Conservation (phyloP, 345 rosid genomes). For the Linum lewisii region DNA sequence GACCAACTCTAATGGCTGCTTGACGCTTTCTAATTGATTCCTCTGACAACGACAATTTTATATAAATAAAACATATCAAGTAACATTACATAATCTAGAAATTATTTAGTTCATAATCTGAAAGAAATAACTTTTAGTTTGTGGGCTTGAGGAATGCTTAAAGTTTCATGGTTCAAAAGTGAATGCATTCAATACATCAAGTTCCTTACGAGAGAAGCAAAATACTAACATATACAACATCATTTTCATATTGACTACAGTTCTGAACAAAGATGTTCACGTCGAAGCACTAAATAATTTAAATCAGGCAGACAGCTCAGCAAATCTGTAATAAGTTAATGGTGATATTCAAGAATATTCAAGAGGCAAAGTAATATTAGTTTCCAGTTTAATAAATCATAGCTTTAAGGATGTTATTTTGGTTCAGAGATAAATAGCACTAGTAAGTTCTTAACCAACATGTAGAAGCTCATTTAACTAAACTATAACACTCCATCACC, state of each 20-base stretch:
- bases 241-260: background rate
- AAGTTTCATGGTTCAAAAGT: background rate
- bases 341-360: too few relatives aligned
- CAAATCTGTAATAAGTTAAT: too few relatives aligned
- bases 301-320: too few relatives aligned
- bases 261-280: background rate
- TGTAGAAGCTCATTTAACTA: too few relatives aligned
- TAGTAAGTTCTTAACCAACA: too few relatives aligned
- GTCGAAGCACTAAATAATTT: background rate
- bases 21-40: conserved; percentile 13
- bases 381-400: too few relatives aligned
- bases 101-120: too few relatives aligned
- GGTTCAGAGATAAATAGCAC: too few relatives aligned
- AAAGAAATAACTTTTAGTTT: background rate
- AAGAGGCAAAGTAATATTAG: too few relatives aligned
- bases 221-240: background rate
- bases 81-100: too few relatives aligned
- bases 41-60: background rate
- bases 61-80: background rate
- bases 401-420: too few relatives aligned
- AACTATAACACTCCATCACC: too few relatives aligned
- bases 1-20: conserved; percentile 33
- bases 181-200: background rate
- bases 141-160: background rate
- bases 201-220: background rate